Evolutionary conservation across 2,329 filamentous ascomycete species (phyloP).

Genomic region (Ophiostoma tasmaniense): DNA sequence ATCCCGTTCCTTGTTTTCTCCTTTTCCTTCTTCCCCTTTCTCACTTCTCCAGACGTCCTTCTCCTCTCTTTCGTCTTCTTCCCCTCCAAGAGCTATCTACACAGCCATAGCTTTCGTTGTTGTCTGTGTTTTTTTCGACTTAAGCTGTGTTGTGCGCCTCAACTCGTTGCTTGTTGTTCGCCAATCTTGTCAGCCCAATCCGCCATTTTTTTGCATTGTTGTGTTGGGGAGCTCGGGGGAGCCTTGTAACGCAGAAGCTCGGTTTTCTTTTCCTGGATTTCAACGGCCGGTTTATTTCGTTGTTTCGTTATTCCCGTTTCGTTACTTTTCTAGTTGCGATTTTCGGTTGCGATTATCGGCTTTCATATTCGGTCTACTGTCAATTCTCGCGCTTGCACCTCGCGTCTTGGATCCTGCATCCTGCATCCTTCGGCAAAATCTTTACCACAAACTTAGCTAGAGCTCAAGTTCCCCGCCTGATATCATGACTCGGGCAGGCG

Average conservation of each 20-base stretch:
- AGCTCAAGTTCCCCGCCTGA: background rate
- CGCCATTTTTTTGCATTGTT: background rate
- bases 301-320: slow-evolving; percentile 1
- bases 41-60: background rate
- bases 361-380: background rate
- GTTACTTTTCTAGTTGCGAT: background rate
- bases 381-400: background rate
- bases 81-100: slow-evolving; percentile 5
- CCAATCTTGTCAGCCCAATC: background rate
- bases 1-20: background rate
- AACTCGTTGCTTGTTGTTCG: background rate
- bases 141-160: background rate
- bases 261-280: slow-evolving; percentile 1
- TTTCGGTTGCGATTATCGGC: no score
- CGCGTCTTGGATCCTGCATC: background rate
- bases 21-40: background rate
- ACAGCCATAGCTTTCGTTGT: background rate
- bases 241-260: background rate
- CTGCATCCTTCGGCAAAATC: background rate
- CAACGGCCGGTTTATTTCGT: background rate
- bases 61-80: slow-evolving; percentile 3
- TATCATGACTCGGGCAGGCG: slow-evolving; percentile 6
- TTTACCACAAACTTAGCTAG: background rate
- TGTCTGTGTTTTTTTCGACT: background rate
- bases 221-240: background rate